A percentile compares a stretch with the other conserved stretches of the same genome.
phyloP scores from a whole-genome alignment of 2,329 filamentous ascomycete genomes.

The Nothophoma quercina region DNA sequence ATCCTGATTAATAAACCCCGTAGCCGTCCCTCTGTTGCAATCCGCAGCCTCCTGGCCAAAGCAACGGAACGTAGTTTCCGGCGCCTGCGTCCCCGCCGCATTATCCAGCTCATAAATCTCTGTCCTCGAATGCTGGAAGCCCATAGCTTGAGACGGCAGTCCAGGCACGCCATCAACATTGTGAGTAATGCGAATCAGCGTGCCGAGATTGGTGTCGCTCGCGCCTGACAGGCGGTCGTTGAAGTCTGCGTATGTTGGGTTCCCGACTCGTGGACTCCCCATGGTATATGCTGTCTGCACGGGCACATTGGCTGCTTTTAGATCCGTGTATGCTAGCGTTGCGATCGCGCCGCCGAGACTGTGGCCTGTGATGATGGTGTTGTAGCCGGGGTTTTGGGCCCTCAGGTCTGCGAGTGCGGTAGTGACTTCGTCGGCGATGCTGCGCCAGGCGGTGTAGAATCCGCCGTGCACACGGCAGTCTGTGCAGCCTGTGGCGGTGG shows the following conservation, averaged over 20 bases:
- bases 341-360: slow-evolving; percentile 71
- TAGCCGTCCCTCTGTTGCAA: slow-evolving; percentile 15
- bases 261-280: slow-evolving; percentile 70
- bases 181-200: slow-evolving; percentile 71
- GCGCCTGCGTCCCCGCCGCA: slow-evolving; percentile 11
- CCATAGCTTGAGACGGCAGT: slow-evolving; percentile 65
- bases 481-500: slow-evolving; percentile 27
- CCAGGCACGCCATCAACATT: slow-evolving; percentile 70
- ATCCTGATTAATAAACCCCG: slow-evolving; percentile 21
- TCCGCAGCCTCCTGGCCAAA: slow-evolving; percentile 26
- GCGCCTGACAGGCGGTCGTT: slow-evolving; percentile 51
- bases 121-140: slow-evolving; percentile 70
- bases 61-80: slow-evolving; percentile 21
- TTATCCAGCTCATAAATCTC: slow-evolving; percentile 63
- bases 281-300: slow-evolving; percentile 24
- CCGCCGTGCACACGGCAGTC: slow-evolving; percentile 64
- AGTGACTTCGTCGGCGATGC: slow-evolving; percentile 55
- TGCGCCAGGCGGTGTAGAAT: slow-evolving; percentile 64
- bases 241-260: slow-evolving; percentile 61
- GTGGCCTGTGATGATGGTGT: slow-evolving; percentile 67
- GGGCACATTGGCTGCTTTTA: slow-evolving; percentile 12
- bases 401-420: slow-evolving; percentile 54
- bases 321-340: slow-evolving; percentile 57
- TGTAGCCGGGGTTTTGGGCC: slow-evolving; percentile 58
- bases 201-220: slow-evolving; percentile 55